Evolutionary conservation across 495 filamentous ascomycete genomes (phyloP), one percentile per base, ranked within the genome.

Genomic region (Daldinia concentrica): DNA sequence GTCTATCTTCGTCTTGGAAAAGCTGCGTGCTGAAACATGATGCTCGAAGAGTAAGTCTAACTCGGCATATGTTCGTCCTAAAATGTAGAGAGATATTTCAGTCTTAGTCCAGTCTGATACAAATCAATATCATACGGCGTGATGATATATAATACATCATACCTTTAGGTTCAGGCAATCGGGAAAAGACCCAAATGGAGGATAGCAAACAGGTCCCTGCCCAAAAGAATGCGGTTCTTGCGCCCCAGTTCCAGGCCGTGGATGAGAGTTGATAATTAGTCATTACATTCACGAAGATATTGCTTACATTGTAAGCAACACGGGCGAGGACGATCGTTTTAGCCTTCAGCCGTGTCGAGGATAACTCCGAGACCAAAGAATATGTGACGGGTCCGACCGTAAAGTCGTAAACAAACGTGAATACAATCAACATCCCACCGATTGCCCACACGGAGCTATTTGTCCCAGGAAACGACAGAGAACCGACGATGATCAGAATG

Each of bases 371-470:
- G 26, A 88, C 79, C 54, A 89, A 79, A 4, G 83, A 84, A 70
- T 87, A 89, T 60, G 82, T 84, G 36, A 89, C 83, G 0, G 85
- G 83, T 0, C 86, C 86, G 55, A 89, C 83, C 8, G 86, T 83
- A 12, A 85, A 76, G 60, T 88, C 81, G 72, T 88, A 89, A 54
- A 86, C 75, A 17, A 87, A 78, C 0, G 85, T 85, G 74, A 81
- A 89, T 32, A 83, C 65, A 27, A 88, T 79, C 51, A 88, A 75
- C 66, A 86, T 76, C 5, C 78, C 77, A 8, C 85, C 86, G 15
- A 82, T 87, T 9, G 73, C 74, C 73, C 77, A 79, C 14, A 78
- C 68, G 5, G 77, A 73, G 0, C 62, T 61, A 15, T 73, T 73
- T 15, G 34, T 68, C 2, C 19, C 41, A 32, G 71, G 65, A 27